phyloP scores from a whole-genome alignment of 352 stramenopile species.

The Globisporangium okanoganense region DNA sequence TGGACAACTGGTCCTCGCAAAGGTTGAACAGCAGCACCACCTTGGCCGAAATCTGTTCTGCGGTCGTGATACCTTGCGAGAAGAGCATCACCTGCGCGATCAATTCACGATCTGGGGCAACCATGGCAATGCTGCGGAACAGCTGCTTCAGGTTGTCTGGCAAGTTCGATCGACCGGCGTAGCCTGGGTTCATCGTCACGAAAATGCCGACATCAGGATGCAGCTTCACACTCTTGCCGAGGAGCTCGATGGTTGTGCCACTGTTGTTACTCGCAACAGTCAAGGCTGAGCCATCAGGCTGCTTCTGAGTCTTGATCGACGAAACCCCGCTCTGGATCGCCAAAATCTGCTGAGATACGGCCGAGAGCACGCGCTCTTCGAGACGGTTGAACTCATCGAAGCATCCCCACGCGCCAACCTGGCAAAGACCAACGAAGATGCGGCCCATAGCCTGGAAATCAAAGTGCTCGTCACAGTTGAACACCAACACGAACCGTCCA shows the following conservation, averaged over 20 bases:
- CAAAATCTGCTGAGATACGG: slow-evolving; percentile 99
- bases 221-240: slow-evolving; percentile 94
- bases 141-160: slow-evolving; percentile 99
- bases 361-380: slow-evolving; percentile 98
- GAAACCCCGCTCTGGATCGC: slow-evolving; percentile 98
- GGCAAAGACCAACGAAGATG: slow-evolving; percentile 99
- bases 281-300: slow-evolving; percentile 21
- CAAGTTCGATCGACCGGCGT: slow-evolving; percentile 97
- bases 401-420: slow-evolving; percentile 99
- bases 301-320: slow-evolving; percentile 67
- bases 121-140: slow-evolving; percentile 99
- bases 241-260: slow-evolving; percentile 88
- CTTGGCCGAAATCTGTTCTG: slow-evolving; percentile 95
- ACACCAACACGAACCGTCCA: slow-evolving; percentile 99
- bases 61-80: slow-evolving; percentile 98
- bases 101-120: slow-evolving; percentile 97
- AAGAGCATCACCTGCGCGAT: slow-evolving; percentile 99
- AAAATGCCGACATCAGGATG: slow-evolving; percentile 99
- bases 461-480: slow-evolving; percentile 99
- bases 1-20: slow-evolving; percentile 97
- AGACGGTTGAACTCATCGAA: slow-evolving; percentile 99
- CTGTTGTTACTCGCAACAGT: slow-evolving; percentile 13
- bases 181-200: slow-evolving; percentile 99
- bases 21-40: slow-evolving; percentile 99
- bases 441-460: slow-evolving; percentile 99